Base-by-base conservation (phyloP, 108 stramenopile species). In the Discostella pseudostelligera region DNA sequence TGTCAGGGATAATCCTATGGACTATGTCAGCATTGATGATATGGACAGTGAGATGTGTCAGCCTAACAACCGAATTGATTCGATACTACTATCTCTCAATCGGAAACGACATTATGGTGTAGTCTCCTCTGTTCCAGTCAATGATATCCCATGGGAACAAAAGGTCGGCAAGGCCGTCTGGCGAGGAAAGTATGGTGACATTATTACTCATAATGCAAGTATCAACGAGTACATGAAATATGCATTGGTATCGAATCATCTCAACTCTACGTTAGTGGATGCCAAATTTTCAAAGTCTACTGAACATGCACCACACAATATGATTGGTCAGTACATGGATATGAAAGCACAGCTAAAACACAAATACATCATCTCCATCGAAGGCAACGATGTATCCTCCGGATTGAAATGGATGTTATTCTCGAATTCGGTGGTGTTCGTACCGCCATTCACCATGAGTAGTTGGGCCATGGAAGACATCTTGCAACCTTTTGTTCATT, bases 151-250 rank as follows among this genome's bases (percentile, higher is more conserved):
- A 14, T 90, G 85, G 84, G 70, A 78, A 35, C 12, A 79, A 50
- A 93, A 93, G 67, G 85, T 60, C 46, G 72, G 78, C 42, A 69
- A 68, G 70, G 88, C 87, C 4, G 64, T 93, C 25, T 93, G 84
- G 74, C 82, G 88, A 22, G 92, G 92, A 26, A 79, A 86, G 56
- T 85, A 83, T 58, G 77, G 71, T 4, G 65, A 56, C 25, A 82
- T 71, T 46, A 65, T 76, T 55, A 74, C 76, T 29, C 39, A 57
- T 3, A 16, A 59, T 13, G 40, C 63, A 13, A 78, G 78, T 56
- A 65, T 70, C 37, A 81, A 82, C 12, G 87, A 89, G 28, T 32
- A 59, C 36, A 60, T 67, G 45, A 78, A 72, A 45, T 89, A 84
- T 69, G 81, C 80, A 1, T 62, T 92, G 47, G 88, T 89, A 17